Conservation (phyloP, 352 stramenopile genomes). For the Pythium aquatile region DNA sequence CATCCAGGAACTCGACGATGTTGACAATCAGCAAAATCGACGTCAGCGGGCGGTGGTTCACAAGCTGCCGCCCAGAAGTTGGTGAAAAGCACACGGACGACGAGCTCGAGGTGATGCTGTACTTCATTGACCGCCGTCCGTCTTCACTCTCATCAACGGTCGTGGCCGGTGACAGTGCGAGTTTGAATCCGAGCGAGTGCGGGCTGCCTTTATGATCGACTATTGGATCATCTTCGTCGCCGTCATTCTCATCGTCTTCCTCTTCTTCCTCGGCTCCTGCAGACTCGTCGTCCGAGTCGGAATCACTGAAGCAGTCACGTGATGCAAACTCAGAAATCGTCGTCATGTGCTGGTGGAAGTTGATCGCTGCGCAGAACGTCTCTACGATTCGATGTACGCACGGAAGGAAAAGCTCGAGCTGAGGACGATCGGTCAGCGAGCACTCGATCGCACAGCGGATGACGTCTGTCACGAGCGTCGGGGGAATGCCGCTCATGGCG, state of each 20-base stretch:
- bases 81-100: slow-evolving; percentile 35
- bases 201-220: slow-evolving; percentile 2
- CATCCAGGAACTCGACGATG: slow-evolving; percentile 64
- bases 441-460: slow-evolving; percentile 58
- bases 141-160: slow-evolving; percentile 20
- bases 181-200: slow-evolving; percentile 3
- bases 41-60: slow-evolving; percentile 62
- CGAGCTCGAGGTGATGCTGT: slow-evolving; percentile 14
- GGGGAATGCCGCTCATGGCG: slow-evolving; percentile 44
- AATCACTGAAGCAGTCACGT: slow-evolving; percentile 75
- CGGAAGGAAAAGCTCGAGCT: slow-evolving; percentile 49
- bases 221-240: slow-evolving; percentile 16
- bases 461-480: slow-evolving; percentile 53
- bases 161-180: neutral
- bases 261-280: slow-evolving; percentile 32
- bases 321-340: slow-evolving; percentile 74
- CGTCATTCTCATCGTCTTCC: slow-evolving; percentile 16
- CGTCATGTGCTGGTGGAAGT: slow-evolving; percentile 74
- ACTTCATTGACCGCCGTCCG: slow-evolving; percentile 25
- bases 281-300: slow-evolving; percentile 65
- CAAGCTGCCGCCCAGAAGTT: slow-evolving; percentile 44
- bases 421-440: slow-evolving; percentile 35
- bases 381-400: slow-evolving; percentile 52
- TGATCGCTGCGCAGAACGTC: slow-evolving; percentile 64
- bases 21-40: slow-evolving; percentile 65